Base-by-base conservation (phyloP, 202 grass and related monocot species). In the Carex arenaria region DNA sequence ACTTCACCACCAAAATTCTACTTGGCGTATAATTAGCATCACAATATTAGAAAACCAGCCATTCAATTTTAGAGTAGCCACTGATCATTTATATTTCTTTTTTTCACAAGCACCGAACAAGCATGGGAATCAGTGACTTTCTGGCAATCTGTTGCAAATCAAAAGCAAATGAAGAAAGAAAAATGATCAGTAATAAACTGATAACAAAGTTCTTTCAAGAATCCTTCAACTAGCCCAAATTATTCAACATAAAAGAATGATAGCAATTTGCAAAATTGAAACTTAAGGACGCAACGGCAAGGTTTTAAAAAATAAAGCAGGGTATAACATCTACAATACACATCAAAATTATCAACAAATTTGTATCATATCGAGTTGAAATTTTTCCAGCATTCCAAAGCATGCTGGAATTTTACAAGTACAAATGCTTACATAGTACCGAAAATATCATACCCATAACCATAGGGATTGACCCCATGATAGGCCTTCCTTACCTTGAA, bases 61-160 rank as follows among this genome's bases (percentile, higher is more conserved):
- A 56, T 47, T 34, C 81, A 82, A 78, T 42, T 79, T 52, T 61
- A 78, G 36, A 80, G 55, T 23, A 80, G 77, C 61, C 45, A 52
- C 26, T 5, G 36, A 61, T 63, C 19, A 53, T 31, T 18, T 67
- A 64, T 51, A 28, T 66, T 49, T 43, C 17, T 81, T 81, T 22
- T 81, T 81, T 22, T 81, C 63, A 51, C 22, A 26, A 30, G 36
- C 59, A 66, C 36, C 42, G 49, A 43, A 66, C 45, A 49, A 64
- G 61, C 79, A 65, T 59, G 3, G 32, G 20, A 92, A 87, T 94
- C 86, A 97, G 85, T 97, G 94, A 82, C 94, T 97, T 89, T 97
- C 92, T 15, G 94, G 94, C 83, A 97, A 91, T 88, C 94, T 97
- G 90, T 74, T 72, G 75, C 10, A 92, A 72, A 11, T 23, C 70